A percentile compares a stretch with the other conserved stretches of the same genome.
phyloP scores from a whole-genome alignment of 371 early-diverging fungal genomes.

The Mucor sp. region DNA sequence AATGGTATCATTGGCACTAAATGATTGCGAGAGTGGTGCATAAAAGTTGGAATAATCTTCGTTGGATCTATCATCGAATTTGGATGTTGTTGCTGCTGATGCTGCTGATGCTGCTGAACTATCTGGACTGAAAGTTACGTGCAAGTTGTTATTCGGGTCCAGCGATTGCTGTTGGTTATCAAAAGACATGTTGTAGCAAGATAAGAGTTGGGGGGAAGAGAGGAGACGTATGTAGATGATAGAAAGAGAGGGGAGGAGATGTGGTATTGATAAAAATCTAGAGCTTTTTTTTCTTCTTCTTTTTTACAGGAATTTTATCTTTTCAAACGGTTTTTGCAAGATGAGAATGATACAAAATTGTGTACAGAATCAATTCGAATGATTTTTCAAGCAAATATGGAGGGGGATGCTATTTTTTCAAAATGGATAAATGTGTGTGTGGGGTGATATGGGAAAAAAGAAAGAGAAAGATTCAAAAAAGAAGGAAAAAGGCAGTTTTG shows the following conservation, averaged over 20 bases:
- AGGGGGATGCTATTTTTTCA: neutral
- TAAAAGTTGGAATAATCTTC: conserved; percentile 28
- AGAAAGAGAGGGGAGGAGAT: neutral
- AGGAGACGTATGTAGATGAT: neutral
- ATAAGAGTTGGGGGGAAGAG: neutral
- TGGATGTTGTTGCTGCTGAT: neutral
- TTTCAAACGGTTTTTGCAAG: neutral
- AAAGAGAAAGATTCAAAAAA: neutral
- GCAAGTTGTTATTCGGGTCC: conserved; percentile 6
- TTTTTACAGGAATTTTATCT: neutral
- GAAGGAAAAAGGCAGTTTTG: neutral
- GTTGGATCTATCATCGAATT: conserved; percentile 5
- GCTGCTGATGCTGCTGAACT: neutral
- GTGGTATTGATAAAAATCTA: neutral
- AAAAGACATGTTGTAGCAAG: neutral
- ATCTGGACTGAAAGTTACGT: conserved; percentile 13
- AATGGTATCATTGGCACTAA: conserved; percentile 4
- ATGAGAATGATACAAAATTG: neutral
- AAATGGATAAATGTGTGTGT: neutral
- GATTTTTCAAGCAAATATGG: neutral
- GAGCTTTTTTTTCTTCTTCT: neutral
- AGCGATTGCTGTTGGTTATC: neutral
- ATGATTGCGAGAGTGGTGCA: conserved; percentile 28
- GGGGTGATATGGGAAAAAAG: neutral
- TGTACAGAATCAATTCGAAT: neutral